Conservation (phyloP, 1,284 basidiomycete genomes). For the Rhodotorula sp. region DNA sequence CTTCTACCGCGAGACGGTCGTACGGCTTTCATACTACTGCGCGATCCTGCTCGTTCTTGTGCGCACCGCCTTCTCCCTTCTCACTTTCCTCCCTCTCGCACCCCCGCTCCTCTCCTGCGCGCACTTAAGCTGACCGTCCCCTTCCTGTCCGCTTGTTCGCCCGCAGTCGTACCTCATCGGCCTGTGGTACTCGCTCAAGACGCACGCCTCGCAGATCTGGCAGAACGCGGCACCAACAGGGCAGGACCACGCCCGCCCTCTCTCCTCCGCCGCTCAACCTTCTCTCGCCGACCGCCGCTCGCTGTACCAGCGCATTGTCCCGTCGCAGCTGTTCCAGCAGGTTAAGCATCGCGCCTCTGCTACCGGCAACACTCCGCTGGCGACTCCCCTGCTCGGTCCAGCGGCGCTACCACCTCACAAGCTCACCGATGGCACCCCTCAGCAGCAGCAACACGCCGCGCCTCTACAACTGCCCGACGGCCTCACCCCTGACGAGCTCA, state of each 20-base stretch:
- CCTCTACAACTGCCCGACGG: slow-evolving; percentile 56
- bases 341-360: slow-evolving; percentile 46
- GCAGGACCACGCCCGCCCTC: slow-evolving; percentile 36
- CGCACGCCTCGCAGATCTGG: slow-evolving; percentile 99
- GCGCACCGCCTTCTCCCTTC: slow-evolving; percentile 52
- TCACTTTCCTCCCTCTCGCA: slow-evolving; percentile 10
- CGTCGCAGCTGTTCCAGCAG: slow-evolving; percentile 50
- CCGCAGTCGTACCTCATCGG: slow-evolving; percentile 91
- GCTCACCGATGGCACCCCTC: background rate
- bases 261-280: slow-evolving; percentile 20
- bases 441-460: background rate
- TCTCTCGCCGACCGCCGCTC: slow-evolving; percentile 63
- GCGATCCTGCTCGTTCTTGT: slow-evolving; percentile 85
- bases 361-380: slow-evolving; percentile 53
- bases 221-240: slow-evolving; percentile 66
- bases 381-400: slow-evolving; percentile 19
- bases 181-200: slow-evolving; percentile 97
- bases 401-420: slow-evolving; percentile 56
- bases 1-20: slow-evolving; percentile 95
- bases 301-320: slow-evolving; percentile 59
- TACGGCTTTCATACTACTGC: slow-evolving; percentile 91
- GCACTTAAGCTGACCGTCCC: background rate
- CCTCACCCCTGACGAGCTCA: slow-evolving; percentile 78
- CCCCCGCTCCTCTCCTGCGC: too few species aligned
- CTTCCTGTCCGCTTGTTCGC: background rate